phyloP scores from a whole-genome alignment of 1,284 basidiomycete genomes.

The Anthracocystis panici-leucophaei region DNA sequence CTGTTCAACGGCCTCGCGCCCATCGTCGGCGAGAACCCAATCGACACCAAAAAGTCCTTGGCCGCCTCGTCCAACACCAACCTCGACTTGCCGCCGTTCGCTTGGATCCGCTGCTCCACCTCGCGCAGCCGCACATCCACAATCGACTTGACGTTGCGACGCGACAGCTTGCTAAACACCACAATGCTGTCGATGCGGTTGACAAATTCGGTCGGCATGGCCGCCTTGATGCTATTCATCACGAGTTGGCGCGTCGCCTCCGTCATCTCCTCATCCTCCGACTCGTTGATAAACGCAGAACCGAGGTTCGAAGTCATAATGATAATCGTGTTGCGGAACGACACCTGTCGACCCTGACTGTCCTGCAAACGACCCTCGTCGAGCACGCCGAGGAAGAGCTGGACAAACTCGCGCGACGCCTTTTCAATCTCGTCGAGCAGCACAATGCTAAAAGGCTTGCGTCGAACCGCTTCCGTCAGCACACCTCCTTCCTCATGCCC shows the following conservation, averaged over 20 bases:
- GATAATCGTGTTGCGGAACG: slow-evolving; percentile 69
- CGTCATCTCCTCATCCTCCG: slow-evolving; percentile 71
- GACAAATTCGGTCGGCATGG: slow-evolving; percentile 75
- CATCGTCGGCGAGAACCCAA: slow-evolving; percentile 73
- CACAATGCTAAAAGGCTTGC: slow-evolving; percentile 68
- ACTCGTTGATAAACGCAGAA: slow-evolving; percentile 73
- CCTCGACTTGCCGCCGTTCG: slow-evolving; percentile 80
- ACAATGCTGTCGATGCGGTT: slow-evolving; percentile 73
- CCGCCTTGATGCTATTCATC: slow-evolving; percentile 72
- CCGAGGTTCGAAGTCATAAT: slow-evolving; percentile 74
- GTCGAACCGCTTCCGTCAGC: slow-evolving; percentile 72
- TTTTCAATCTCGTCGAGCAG: slow-evolving; percentile 73
- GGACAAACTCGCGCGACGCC: slow-evolving; percentile 91
- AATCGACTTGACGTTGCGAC: slow-evolving; percentile 72
- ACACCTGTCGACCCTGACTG: slow-evolving; percentile 66
- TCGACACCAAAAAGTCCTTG: slow-evolving; percentile 79
- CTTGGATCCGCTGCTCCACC: slow-evolving; percentile 80
- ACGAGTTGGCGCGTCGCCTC: slow-evolving; percentile 71
- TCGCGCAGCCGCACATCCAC: slow-evolving; percentile 74
- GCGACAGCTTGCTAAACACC: slow-evolving; percentile 73
- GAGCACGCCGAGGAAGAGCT: slow-evolving; percentile 88
- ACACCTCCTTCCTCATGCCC: slow-evolving; percentile 88
- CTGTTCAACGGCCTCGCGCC: slow-evolving; percentile 88
- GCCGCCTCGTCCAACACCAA: slow-evolving; percentile 81
- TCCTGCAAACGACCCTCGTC: slow-evolving; percentile 86